Conservation (phyloP, 1,284 basidiomycete species). For the Ganoderma sp. region DNA sequence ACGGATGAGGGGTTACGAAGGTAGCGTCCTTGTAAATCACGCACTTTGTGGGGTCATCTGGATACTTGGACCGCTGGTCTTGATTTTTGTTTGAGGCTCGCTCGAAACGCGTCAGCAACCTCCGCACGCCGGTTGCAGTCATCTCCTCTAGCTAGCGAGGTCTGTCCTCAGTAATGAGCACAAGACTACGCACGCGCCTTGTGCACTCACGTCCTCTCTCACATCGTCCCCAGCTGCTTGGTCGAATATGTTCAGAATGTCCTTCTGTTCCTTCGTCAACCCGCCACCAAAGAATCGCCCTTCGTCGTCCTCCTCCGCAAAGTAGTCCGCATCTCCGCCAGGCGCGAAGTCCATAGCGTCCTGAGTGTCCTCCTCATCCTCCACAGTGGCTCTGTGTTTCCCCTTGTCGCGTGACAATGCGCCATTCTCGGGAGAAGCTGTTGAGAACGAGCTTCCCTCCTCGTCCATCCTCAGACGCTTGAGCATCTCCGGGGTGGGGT, state of each 20-base stretch:
- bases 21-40: constrained; percentile 32
- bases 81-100: constrained; percentile 92
- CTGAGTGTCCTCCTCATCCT: constrained; percentile 58
- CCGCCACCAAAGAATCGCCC: constrained; percentile 95
- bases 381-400: constrained; percentile 57
- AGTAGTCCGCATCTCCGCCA: constrained; percentile 88
- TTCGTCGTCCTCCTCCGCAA: constrained; percentile 88
- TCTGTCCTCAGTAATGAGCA: constrained; percentile 40
- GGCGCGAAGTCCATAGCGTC: constrained; percentile 68
- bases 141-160: constrained; percentile 63
- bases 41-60: constrained; percentile 89
- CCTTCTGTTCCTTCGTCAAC: constrained; percentile 87
- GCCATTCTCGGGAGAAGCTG: constrained; percentile 7
- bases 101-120: constrained; percentile 84
- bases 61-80: constrained; percentile 91
- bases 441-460: neutral
- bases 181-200: constrained; percentile 18
- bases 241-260: constrained; percentile 90
- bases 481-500: constrained; percentile 80
- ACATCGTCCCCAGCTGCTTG: constrained; percentile 65
- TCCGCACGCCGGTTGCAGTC: constrained; percentile 72
- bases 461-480: constrained; percentile 74
- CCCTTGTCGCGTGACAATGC: constrained; percentile 33
- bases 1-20: neutral
- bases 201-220: constrained; percentile 67